These are phyloP conservation scores for Coemansia sp. DNA, from an alignment of 192 early-diverging fungal species.

Conservation along the genomic window DNA sequence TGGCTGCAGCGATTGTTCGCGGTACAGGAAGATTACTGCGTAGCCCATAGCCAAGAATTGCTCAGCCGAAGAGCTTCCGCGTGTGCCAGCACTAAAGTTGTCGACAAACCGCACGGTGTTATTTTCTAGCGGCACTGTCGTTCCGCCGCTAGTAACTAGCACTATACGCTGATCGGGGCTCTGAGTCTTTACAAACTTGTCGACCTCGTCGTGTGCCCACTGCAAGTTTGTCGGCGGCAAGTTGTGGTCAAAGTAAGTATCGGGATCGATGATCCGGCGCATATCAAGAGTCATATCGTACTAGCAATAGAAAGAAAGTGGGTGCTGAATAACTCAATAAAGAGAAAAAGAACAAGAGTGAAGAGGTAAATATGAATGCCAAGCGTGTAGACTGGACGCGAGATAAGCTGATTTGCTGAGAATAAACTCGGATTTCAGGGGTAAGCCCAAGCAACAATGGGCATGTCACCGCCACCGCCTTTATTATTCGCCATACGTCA, in stretches of 20 bases:
- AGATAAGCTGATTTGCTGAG: neutral
- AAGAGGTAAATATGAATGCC: neutral
- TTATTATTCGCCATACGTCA: neutral
- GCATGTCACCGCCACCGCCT: too few species aligned
- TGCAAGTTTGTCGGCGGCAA: slow-evolving; percentile 65
- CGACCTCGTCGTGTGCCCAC: slow-evolving; percentile 60
- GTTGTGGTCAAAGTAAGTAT: slow-evolving; percentile 76
- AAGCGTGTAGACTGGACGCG: too few species aligned
- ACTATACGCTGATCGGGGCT: slow-evolving; percentile 66
- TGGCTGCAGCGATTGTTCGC: slow-evolving; percentile 92
- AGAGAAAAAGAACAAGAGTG: neutral
- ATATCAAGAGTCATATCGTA: neutral
- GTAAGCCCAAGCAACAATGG: too few species aligned
- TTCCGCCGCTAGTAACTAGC: slow-evolving; percentile 94
- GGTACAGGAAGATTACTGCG: slow-evolving; percentile 94
- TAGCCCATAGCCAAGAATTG: slow-evolving; percentile 87
- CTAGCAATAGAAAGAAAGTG: neutral
- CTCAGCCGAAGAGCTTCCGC: slow-evolving; percentile 95
- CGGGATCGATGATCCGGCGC: slow-evolving; percentile 62
- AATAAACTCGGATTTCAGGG: neutral
- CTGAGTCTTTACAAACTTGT: slow-evolving; percentile 63
- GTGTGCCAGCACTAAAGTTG: slow-evolving; percentile 96
- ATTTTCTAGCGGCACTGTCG: slow-evolving; percentile 92
- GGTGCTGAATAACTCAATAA: neutral
- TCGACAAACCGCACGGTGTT: slow-evolving; percentile 99